phyloP scores from a whole-genome alignment of 495 filamentous ascomycete genomes.

The Hypoxylon subgilvum region DNA sequence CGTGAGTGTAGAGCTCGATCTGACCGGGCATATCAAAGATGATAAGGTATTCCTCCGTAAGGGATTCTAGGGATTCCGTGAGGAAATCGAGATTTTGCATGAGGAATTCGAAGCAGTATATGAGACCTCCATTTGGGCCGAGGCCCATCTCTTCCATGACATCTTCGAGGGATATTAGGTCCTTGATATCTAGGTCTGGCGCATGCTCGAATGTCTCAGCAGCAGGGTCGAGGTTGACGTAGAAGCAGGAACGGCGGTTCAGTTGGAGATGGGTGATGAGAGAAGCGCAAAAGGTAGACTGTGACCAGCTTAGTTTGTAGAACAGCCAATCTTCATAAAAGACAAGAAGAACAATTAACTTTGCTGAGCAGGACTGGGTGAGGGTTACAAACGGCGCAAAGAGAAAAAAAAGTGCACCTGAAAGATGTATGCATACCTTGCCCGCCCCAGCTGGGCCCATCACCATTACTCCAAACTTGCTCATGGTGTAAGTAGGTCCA shows the following conservation, averaged over 20 bases:
- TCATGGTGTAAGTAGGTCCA: slow-evolving; percentile 64
- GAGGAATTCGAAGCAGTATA: slow-evolving; percentile 97
- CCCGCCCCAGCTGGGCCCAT: slow-evolving; percentile 92
- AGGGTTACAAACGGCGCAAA: not conserved
- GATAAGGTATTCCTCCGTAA: slow-evolving; percentile 93
- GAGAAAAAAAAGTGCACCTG: not conserved
- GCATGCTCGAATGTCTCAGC: slow-evolving; percentile 90
- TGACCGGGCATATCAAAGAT: slow-evolving; percentile 99
- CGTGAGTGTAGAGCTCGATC: slow-evolving; percentile 98
- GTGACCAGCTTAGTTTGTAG: slow-evolving; percentile 15
- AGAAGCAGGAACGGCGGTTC: slow-evolving; percentile 86
- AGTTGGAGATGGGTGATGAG: slow-evolving; percentile 90
- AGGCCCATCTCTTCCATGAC: slow-evolving; percentile 97
- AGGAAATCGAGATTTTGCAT: slow-evolving; percentile 97
- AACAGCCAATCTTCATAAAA: not conserved
- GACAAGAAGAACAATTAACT: too few species aligned
- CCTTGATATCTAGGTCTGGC: slow-evolving; percentile 95
- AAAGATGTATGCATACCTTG: slow-evolving; percentile 63
- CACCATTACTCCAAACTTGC: slow-evolving; percentile 90
- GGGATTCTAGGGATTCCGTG: slow-evolving; percentile 80
- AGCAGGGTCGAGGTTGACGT: slow-evolving; percentile 97
- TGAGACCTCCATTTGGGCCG: slow-evolving; percentile 93
- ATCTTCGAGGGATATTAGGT: slow-evolving; percentile 93
- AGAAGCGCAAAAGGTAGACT: slow-evolving; percentile 93
- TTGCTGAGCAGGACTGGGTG: not conserved